Evolutionary conservation across 192 early-diverging fungal species (phyloP).

Genomic region (Backusella circina): DNA sequence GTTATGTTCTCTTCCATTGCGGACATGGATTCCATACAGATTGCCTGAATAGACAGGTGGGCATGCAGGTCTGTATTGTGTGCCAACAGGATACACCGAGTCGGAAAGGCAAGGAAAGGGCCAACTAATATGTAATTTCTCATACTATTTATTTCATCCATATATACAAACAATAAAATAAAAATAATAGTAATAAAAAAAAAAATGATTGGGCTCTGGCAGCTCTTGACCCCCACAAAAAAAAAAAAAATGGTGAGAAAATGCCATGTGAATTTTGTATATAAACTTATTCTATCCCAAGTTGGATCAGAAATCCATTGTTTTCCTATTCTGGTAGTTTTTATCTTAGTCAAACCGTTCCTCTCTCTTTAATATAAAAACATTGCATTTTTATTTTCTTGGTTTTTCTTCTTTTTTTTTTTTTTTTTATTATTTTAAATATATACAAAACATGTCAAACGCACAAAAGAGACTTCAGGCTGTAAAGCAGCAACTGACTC

Average conservation of each 20-base stretch:
- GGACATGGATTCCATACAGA: conserved; percentile 54
- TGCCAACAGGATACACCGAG: conserved; percentile 10
- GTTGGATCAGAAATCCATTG: not conserved
- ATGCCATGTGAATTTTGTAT: not conserved
- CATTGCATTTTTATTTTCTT: not conserved
- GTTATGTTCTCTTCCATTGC: conserved; percentile 47
- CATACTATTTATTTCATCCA: not conserved
- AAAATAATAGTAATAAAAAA: too few species aligned
- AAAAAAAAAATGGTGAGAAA: not conserved
- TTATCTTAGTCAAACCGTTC: not conserved
- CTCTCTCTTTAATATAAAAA: not conserved
- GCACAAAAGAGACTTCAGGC: conserved; percentile 11
- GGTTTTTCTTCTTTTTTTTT: not conserved
- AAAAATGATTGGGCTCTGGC: not conserved
- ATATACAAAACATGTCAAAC: not conserved
- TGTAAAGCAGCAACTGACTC: conserved; percentile 13
- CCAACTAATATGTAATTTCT: not conserved
- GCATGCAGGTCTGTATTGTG: conserved; percentile 6
- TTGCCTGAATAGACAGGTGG: conserved; percentile 37
- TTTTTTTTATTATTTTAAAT: not conserved
- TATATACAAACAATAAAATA: conserved; percentile 1
- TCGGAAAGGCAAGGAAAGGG: conserved; percentile 12
- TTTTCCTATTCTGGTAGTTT: not conserved
- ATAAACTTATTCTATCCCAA: not conserved
- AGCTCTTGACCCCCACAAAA: not conserved